Evolutionary conservation across 73 alveolate genomes (phyloP).

Genomic region (Paramecium biaurelia): DNA sequence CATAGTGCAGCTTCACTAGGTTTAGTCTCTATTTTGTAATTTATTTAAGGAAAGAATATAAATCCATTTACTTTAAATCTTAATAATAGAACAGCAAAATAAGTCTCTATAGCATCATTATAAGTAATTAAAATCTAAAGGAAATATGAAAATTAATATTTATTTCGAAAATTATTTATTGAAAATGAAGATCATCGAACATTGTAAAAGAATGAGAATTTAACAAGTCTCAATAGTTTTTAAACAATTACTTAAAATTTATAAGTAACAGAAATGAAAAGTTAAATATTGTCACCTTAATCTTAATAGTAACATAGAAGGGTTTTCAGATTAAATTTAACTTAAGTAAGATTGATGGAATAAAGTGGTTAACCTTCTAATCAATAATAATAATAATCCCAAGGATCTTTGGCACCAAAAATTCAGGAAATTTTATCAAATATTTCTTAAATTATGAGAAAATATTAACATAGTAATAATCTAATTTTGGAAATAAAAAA

Average conservation of each 20-base stretch:
- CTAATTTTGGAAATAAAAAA: neutral
- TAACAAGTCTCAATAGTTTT: neutral
- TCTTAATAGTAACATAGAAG: neutral
- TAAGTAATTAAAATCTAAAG: neutral
- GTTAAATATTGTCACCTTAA: neutral
- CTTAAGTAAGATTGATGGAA: conserved; percentile 1
- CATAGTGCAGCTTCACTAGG: conserved; percentile 4
- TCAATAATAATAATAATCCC: neutral
- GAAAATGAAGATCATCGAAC: neutral
- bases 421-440: neutral
- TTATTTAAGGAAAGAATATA: neutral
- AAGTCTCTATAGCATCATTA: neutral
- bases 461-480: neutral
- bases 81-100: conserved; percentile 21
- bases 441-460: neutral
- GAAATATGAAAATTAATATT: neutral
- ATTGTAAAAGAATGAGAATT: neutral
- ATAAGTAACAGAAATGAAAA: neutral
- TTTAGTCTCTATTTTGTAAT: neutral
- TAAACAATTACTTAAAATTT: neutral
- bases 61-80: conserved; percentile 5
- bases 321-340: neutral
- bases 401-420: neutral
- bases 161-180: neutral
- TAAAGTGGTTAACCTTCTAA: neutral